Evolutionary conservation across 805 yeast species (phyloP).

Genomic region (Saccharomycopsis oosterbeekiorum): DNA sequence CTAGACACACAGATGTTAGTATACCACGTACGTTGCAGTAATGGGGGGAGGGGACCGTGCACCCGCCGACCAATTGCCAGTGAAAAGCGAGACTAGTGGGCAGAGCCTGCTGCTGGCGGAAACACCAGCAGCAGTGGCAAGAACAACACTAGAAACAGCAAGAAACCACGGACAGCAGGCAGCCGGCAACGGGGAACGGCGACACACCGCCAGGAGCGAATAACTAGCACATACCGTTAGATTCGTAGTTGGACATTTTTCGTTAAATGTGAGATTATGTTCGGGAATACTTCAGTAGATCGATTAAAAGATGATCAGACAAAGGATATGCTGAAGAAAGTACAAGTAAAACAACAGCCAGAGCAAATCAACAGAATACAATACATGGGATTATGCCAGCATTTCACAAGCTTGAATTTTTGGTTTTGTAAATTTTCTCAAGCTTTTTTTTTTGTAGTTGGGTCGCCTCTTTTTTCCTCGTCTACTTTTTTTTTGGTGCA

Average conservation of each 20-base stretch:
- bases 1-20: not conserved
- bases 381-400: too few species aligned
- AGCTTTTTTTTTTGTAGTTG: not conserved
- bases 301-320: not conserved
- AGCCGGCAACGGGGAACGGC: not conserved
- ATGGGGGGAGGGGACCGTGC: too few species aligned
- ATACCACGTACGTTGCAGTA: not conserved
- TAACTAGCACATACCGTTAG: not conserved
- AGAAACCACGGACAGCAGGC: not conserved
- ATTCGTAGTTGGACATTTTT: constrained; percentile 2
- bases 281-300: not conserved
- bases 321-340: not conserved
- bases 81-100: too few species aligned
- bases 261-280: not conserved
- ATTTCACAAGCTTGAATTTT: too few species aligned
- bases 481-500: not conserved
- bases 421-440: too few species aligned
- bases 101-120: too few species aligned
- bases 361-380: too few species aligned
- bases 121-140: too few species aligned
- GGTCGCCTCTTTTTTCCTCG: not conserved
- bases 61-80: too few species aligned
- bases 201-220: not conserved
- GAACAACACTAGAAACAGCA: not conserved
- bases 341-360: too few species aligned